Conservation (phyloP, 371 early-diverging fungal genomes). For the Basidiobolus meristosporus region DNA sequence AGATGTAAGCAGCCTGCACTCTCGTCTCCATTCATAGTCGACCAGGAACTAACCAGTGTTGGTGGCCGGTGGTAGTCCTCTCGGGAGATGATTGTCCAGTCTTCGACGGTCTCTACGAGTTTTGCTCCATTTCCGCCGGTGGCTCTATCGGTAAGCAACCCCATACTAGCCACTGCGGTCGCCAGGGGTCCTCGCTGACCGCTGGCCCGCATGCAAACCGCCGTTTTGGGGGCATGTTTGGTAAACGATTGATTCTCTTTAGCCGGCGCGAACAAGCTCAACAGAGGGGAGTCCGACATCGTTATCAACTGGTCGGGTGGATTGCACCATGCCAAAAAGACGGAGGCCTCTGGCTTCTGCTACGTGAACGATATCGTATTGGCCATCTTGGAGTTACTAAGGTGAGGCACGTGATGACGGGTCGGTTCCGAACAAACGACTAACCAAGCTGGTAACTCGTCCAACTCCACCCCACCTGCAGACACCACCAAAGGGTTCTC, state of each 20-base stretch:
- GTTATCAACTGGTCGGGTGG: constrained; percentile 99
- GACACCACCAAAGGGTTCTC: constrained; percentile 85
- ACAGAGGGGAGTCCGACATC: constrained; percentile 79
- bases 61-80: not conserved
- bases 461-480: constrained; percentile 1
- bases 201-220: not conserved
- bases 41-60: not conserved
- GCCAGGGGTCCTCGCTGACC: not conserved
- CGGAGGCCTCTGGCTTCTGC: constrained; percentile 96
- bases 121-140: constrained; percentile 82
- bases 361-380: constrained; percentile 99
- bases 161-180: too few species aligned
- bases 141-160: constrained; percentile 65
- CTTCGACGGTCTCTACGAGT: constrained; percentile 94
- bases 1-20: constrained; percentile 34
- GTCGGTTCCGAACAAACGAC: not conserved
- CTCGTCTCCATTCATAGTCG: not conserved
- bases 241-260: not conserved
- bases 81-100: constrained; percentile 96
- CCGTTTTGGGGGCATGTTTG: not conserved
- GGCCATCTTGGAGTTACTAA: constrained; percentile 87
- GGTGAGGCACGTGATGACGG: constrained; percentile 10
- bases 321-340: constrained; percentile 95
- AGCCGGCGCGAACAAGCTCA: constrained; percentile 84
- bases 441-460: not conserved